phyloP scores from a whole-genome alignment of 2,329 filamentous ascomycete genomes.

The Rhynchosporium agropyri region DNA sequence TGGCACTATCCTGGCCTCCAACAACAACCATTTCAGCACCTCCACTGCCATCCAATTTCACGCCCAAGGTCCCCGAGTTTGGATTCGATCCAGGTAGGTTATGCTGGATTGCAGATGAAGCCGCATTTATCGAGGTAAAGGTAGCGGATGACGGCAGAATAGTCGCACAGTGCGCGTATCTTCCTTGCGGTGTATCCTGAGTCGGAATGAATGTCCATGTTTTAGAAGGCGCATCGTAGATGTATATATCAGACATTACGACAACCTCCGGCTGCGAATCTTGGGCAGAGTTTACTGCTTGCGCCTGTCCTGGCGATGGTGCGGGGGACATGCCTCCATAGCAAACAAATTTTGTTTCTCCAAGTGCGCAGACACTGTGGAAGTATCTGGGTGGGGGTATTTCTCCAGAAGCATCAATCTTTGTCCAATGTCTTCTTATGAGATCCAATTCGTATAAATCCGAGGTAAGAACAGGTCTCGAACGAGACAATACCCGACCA shows the following conservation, averaged over 20 bases:
- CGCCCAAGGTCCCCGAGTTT: conserved; percentile 85
- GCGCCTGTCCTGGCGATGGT: conserved; percentile 47
- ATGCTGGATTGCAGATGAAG: conserved; percentile 84
- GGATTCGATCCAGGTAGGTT: conserved; percentile 82
- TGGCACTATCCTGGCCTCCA: conserved; percentile 94
- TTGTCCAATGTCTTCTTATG: conserved; percentile 89
- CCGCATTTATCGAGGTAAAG: conserved; percentile 82
- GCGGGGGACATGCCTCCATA: conserved; percentile 97
- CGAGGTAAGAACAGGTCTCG: conserved; percentile 78
- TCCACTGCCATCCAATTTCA: conserved; percentile 85
- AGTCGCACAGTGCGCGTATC: conserved; percentile 95
- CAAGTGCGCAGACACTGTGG: conserved; percentile 90
- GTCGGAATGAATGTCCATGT: conserved; percentile 85
- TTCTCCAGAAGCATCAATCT: conserved; percentile 81
- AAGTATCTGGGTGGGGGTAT: conserved; percentile 92
- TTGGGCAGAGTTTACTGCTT: conserved; percentile 49
- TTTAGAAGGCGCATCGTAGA: conserved; percentile 82
- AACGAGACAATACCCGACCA: conserved; percentile 82
- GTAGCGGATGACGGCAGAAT: conserved; percentile 85
- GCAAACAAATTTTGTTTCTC: conserved; percentile 94
- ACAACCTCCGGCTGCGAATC: conserved; percentile 83
- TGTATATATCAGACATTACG: conserved; percentile 97
- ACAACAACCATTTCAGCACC: conserved; percentile 98
- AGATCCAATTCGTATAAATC: conserved; percentile 94
- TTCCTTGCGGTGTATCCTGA: conserved; percentile 82